Conservation (phyloP, 768 basidiomycete species). For the Naganishia vaughanmartiniae region DNA sequence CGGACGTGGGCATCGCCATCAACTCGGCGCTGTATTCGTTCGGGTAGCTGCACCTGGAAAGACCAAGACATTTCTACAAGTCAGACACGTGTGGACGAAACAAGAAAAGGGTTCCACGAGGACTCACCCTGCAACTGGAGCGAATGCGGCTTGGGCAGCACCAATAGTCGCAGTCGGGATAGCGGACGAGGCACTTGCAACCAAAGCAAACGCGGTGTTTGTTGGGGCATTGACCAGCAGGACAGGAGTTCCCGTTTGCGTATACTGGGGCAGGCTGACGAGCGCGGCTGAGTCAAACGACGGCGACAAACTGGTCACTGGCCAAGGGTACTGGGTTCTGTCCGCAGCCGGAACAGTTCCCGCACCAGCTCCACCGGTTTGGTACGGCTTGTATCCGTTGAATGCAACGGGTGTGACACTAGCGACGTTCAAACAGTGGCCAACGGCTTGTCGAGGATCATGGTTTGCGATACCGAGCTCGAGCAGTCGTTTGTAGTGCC, state of each 20-base stretch:
- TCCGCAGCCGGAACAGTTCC: constrained; percentile 54
- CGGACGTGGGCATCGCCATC: constrained; percentile 37
- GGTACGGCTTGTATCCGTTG: constrained; percentile 41
- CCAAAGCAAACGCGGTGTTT: constrained; percentile 52
- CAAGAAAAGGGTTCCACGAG: background rate
- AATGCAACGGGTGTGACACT: constrained; percentile 37
- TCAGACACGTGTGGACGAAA: background rate
- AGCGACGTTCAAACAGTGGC: constrained; percentile 37
- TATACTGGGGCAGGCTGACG: constrained; percentile 62
- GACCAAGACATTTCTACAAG: background rate
- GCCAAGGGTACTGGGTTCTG: constrained; percentile 59
- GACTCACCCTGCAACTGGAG: constrained; percentile 12
- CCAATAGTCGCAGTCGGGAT: constrained; percentile 14
- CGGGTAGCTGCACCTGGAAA: constrained; percentile 42
- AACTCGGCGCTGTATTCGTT: constrained; percentile 44
- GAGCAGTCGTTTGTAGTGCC: constrained; percentile 90
- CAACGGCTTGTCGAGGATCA: constrained; percentile 45
- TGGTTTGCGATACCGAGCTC: constrained; percentile 85
- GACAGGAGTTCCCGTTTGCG: constrained; percentile 60
- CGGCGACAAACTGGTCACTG: constrained; percentile 57
- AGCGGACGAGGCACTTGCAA: constrained; percentile 10
- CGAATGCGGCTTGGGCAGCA: constrained; percentile 8
- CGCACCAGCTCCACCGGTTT: constrained; percentile 50
- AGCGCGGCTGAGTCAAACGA: constrained; percentile 55
- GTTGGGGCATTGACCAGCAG: constrained; percentile 59